phyloP scores from a whole-genome alignment of 1,139 yeast species.

The Nakaseomyces delphensis region DNA sequence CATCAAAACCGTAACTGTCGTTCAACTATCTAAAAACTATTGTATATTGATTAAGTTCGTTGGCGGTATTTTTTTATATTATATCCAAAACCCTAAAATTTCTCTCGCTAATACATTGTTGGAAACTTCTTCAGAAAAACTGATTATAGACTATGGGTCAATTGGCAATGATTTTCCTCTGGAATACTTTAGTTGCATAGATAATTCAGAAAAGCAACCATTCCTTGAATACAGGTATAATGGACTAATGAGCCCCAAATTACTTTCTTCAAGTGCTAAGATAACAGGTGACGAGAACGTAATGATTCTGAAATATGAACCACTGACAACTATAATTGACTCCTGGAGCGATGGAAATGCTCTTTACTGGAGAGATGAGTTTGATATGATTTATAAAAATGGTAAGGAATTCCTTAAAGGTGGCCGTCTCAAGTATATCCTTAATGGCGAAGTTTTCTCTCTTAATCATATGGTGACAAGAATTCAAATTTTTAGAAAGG shows the following conservation, averaged over 20 bases:
- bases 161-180: neutral
- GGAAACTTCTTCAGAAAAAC: neutral
- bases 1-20: neutral
- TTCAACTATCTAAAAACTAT: neutral
- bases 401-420: neutral
- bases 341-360: neutral
- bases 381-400: neutral
- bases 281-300: neutral
- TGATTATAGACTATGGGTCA: neutral
- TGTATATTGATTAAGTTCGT: neutral
- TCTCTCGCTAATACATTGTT: neutral
- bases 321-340: neutral
- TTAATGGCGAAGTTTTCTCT: neutral
- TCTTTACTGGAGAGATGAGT: neutral
- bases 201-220: neutral
- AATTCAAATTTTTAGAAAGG: neutral
- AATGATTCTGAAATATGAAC: neutral
- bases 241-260: neutral
- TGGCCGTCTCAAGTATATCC: neutral
- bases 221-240: neutral
- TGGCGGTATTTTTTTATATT: neutral
- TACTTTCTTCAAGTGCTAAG: neutral
- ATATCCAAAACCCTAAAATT: neutral
- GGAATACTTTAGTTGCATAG: neutral
- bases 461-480: neutral